Percentiles rank a stretch among this genome's conserved stretches.
Conservation (phyloP, 352 stramenopile species). For the Phytophthora megakarya region DNA sequence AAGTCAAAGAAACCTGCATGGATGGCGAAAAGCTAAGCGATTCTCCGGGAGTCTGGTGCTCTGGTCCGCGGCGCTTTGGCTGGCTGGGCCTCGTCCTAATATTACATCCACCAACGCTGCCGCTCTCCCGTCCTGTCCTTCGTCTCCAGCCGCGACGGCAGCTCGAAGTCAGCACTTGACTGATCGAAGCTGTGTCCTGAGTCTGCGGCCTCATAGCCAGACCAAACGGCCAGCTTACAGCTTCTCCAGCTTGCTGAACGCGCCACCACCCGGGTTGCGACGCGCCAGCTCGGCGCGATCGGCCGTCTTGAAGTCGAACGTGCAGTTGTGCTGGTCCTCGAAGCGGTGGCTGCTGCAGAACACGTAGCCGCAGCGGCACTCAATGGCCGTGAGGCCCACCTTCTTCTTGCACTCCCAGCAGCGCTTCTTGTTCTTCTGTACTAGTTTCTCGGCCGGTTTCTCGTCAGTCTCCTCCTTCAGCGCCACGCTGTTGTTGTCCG, state of each 20-base stretch:
- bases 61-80: conserved; percentile 7
- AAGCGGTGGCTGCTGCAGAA: conserved; percentile 90
- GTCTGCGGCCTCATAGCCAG: neutral
- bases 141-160: conserved; percentile 1
- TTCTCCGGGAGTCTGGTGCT: conserved; percentile 17
- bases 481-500: conserved; percentile 20
- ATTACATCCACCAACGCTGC: conserved; percentile 33
- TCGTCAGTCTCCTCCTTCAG: conserved; percentile 27
- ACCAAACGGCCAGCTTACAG: conserved; percentile 43
- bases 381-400: conserved; percentile 87
- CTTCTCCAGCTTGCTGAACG: conserved; percentile 89
- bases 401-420: conserved; percentile 94
- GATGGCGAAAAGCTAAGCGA: conserved; percentile 37
- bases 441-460: conserved; percentile 33
- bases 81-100: conserved; percentile 30
- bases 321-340: conserved; percentile 85
- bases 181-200: no score
- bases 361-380: conserved; percentile 89
- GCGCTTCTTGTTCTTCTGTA: conserved; percentile 92
- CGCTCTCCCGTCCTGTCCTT: conserved; percentile 7
- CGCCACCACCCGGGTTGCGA: conserved; percentile 77
- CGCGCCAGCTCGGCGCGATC: conserved; percentile 78
- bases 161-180: conserved; percentile 26
- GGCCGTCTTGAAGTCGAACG: conserved; percentile 85
- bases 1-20: conserved; percentile 28